Evolutionary conservation across 83 land plant genomes (phyloP), one percentile per base, ranked within the genome.

Genomic region (Picea mariana): DNA sequence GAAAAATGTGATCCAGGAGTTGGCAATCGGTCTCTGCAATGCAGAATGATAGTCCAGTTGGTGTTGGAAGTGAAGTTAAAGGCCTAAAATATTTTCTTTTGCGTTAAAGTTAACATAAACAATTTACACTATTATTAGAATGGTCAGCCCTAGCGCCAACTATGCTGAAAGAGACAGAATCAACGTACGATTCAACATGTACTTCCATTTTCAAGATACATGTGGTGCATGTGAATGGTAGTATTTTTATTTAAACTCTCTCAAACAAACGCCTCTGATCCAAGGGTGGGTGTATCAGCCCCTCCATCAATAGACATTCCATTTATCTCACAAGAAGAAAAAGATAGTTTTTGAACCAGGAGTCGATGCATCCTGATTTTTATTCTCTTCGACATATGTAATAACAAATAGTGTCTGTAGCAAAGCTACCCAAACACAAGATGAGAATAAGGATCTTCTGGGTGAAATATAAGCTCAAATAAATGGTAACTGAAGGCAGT

Each of bases 371-470:
- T 75, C 75, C 24, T 18, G 24, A 4, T 13, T 11, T 40, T 84
- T 68, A 81, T 87, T 80, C 83, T 86, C 44, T 42, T 42, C 34
- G 88, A 67, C 23, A 93, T 81, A 71, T 65, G 83, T 17, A 90
- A 81, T 47, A 91, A 81, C 24, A 93, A 87, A 68, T 81, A 47
- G 13, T 80, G 80, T 63, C 89, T 88, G 24, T 86, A 86, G 16
- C 82, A 88, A 64, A 91, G 92, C 83, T 90, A 90, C 27, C 98
- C 99, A 82, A 90, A 90, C 81, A 92, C 94, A 15, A 98, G 98
- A 79, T 97, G 99, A 9, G 93, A 91, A 83, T 87, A 88, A 23
- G 98, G 99, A 59, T 97, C 99, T 80, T 93, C 97, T 18, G 96
- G 99, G 11, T 98, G 96, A 81, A 97, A 97, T 58, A 84, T 85